phyloP scores from a whole-genome alignment of 495 filamentous ascomycete genomes.

The Aspergillus mulundensis region DNA sequence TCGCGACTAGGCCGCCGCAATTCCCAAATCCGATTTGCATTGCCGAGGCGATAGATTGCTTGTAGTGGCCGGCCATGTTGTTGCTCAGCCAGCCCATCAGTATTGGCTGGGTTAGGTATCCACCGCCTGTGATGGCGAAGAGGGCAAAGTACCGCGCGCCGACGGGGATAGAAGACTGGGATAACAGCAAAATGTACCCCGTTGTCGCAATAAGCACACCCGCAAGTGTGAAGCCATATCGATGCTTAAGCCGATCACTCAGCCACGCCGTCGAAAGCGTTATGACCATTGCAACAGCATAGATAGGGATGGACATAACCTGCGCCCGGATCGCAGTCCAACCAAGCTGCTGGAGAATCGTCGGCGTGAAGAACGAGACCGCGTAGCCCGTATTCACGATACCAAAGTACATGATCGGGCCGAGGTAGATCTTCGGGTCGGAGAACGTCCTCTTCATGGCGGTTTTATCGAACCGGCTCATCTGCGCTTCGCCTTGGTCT shows the following conservation, averaged over 20 bases:
- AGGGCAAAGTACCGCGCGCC: conserved; percentile 47
- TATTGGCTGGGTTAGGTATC: conserved; percentile 44
- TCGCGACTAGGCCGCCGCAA: conserved; percentile 49
- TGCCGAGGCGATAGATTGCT: conserved; percentile 49
- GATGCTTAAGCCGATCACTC: conserved; percentile 46
- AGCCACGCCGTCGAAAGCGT: conserved; percentile 41
- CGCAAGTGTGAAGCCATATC: conserved; percentile 48
- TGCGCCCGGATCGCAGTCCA: conserved; percentile 49
- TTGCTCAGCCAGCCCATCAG: conserved; percentile 51
- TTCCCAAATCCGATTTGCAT: conserved; percentile 54
- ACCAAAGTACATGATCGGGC: conserved; percentile 48
- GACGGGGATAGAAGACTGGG: conserved; percentile 30
- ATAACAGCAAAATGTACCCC: conserved; percentile 49
- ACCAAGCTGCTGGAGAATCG: conserved; percentile 54
- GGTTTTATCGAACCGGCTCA: conserved; percentile 46
- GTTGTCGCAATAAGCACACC: conserved; percentile 44
- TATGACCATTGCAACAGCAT: conserved; percentile 45
- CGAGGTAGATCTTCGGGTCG: conserved; percentile 57
- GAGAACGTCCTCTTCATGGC: conserved; percentile 42
- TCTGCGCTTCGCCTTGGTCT: conserved; percentile 41
- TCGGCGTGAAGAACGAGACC: conserved; percentile 52
- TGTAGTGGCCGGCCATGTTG: conserved; percentile 56
- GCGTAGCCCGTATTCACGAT: conserved; percentile 49
- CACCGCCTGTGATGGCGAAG: conserved; percentile 44
- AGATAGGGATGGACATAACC: conserved; percentile 54